Evolutionary conservation across 2,329 filamentous ascomycete genomes (phyloP).

Genomic region (Teratosphaeria epicoccoides): DNA sequence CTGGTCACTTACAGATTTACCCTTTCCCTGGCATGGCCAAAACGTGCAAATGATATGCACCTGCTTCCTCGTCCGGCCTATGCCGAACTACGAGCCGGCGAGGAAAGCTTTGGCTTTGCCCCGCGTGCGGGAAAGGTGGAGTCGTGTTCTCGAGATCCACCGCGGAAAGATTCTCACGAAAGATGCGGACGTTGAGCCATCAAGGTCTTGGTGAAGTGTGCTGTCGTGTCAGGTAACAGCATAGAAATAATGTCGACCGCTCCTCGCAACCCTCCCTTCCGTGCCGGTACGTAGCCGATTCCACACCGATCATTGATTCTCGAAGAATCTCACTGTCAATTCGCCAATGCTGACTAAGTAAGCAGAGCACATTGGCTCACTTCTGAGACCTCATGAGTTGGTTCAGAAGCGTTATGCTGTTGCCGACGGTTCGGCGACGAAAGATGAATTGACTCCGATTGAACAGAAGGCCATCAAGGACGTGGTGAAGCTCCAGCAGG

Average conservation of each 20-base stretch:
- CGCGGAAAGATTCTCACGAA: neutral
- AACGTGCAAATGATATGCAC: neutral
- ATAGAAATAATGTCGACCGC: slow-evolving; percentile 10
- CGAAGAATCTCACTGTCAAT: no score
- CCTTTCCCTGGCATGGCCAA: no score
- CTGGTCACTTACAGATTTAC: no score
- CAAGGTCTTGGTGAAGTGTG: neutral
- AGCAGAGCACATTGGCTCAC: slow-evolving; percentile 57
- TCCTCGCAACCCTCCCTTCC: slow-evolving; percentile 47
- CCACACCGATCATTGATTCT: neutral
- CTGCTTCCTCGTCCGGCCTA: no score
- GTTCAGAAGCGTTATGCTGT: slow-evolving; percentile 47
- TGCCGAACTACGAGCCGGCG: neutral
- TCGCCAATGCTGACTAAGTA: neutral
- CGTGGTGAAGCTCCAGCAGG: slow-evolving; percentile 21
- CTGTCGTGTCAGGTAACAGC: neutral
- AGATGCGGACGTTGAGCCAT: neutral
- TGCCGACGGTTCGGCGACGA: slow-evolving; percentile 19
- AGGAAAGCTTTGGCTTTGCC: neutral
- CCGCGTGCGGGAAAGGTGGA: neutral
- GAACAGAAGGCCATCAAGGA: slow-evolving; percentile 23
- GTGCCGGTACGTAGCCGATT: slow-evolving; percentile 38
- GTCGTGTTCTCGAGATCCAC: neutral
- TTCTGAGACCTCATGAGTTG: slow-evolving; percentile 54
- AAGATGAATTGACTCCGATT: slow-evolving; percentile 14